Evolutionary conservation across 2,329 filamentous ascomycete genomes (phyloP), one percentile per base, ranked within the genome.

Genomic region (Cercospora nicotianae): DNA sequence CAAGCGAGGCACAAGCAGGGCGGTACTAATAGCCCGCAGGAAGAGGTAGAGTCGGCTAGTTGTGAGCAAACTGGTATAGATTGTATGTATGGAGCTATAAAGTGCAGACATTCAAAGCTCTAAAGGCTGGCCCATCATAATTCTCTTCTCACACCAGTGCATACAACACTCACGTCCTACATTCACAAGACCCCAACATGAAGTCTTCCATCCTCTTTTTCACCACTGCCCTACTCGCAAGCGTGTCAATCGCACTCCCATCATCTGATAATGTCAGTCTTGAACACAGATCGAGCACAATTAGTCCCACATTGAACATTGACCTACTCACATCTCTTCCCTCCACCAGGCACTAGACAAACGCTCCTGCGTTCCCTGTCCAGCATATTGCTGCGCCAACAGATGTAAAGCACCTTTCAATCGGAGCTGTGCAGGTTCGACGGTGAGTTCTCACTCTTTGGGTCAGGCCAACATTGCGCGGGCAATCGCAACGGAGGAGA

Each of bases 341-440:
- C 9, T 7, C 39, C 18, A 16, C 23, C 23, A 61, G 59, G 16
- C 33, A 26, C 63, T 65, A n/a, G 55, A 65, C 13, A 65, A 65
- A 57, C 63, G 63, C 42, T 65, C 63, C 36, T 65, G 63, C 57
- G 63, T 65, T 0, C 63, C 63, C 3, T 65, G 63, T 13, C 63
- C 63, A 45, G 63, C 63, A 16, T 65, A 65, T 42, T 65, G 63
- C 63, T 65, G 58, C 30, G 30, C 33, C n/a, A 59, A 65, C 20
- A 28, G 57, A 5, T 58, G 63, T 39, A 60, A 60, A 51, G 36
- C 59, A 61, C 63, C 55, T 2, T 60, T 59, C 36, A 59, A 59
- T 48, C 42, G 55, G 39, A 60, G 55, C 30, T 65, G 63, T 48
- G 39, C 63, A 10, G 58, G 58, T 13, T 65, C 63, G 13, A 60